Percentiles rank a stretch among this genome's conserved stretches.
These are phyloP conservation scores for Spathaspora gorwiae DNA, from an alignment of 805 yeast genomes.

Conservation along the genomic window DNA sequence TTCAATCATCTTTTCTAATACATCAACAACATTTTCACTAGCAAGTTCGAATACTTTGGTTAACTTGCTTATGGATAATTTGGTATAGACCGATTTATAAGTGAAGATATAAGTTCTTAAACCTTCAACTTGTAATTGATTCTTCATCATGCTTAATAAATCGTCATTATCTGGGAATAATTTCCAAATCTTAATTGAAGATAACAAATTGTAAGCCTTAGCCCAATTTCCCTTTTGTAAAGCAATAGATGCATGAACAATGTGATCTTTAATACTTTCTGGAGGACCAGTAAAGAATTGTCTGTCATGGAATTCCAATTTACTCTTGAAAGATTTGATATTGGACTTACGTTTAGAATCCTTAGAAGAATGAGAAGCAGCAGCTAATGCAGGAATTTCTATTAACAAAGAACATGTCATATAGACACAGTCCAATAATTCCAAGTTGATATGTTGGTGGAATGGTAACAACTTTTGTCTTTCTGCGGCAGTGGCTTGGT, in stretches of 20 bases:
- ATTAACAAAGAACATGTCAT: slow-evolving; percentile 83
- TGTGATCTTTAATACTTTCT: slow-evolving; percentile 89
- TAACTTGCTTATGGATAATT: slow-evolving; percentile 65
- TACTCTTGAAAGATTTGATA: slow-evolving; percentile 83
- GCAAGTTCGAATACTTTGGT: slow-evolving; percentile 63
- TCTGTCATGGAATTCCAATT: slow-evolving; percentile 88
- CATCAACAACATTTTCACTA: slow-evolving; percentile 50
- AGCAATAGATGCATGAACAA: slow-evolving; percentile 86
- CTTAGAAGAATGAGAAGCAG: slow-evolving; percentile 63
- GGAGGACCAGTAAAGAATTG: slow-evolving; percentile 97
- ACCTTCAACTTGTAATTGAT: slow-evolving; percentile 83
- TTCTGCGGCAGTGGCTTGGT: slow-evolving; percentile 54
- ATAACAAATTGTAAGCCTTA: slow-evolving; percentile 64
- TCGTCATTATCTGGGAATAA: slow-evolving; percentile 66
- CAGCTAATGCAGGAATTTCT: slow-evolving; percentile 85
- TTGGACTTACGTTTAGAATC: slow-evolving; percentile 48
- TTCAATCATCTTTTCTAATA: slow-evolving; percentile 71
- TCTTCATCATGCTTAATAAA: slow-evolving; percentile 66
- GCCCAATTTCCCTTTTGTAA: slow-evolving; percentile 90
- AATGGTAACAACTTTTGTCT: slow-evolving; percentile 85
- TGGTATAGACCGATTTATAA: slow-evolving; percentile 70
- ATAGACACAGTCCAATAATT: slow-evolving; percentile 89
- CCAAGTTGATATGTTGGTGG: slow-evolving; percentile 97
- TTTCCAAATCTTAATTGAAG: slow-evolving; percentile 81
- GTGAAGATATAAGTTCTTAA: slow-evolving; percentile 88